Conservation (phyloP, 2,329 filamentous ascomycete species). For the Fusarium nelsonii region DNA sequence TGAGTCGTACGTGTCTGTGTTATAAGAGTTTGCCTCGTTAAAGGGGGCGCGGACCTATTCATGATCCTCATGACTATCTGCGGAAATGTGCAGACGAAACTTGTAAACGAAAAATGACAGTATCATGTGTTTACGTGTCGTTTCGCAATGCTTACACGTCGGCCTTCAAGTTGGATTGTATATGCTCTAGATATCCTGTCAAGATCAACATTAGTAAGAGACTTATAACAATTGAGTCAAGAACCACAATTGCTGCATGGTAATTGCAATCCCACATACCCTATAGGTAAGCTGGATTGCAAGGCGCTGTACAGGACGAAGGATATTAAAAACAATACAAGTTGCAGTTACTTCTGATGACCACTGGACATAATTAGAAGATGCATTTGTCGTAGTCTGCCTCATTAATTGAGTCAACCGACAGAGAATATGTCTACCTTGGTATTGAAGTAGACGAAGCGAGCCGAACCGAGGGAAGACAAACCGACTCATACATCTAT, state of each 20-base stretch:
- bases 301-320: not conserved
- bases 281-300: not conserved
- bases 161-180: not conserved
- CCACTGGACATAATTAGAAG: not conserved
- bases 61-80: too few species aligned
- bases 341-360: not conserved
- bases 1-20: too few species aligned
- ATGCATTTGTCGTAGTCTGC: not conserved
- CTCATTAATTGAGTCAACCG: not conserved
- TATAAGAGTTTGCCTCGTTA: too few species aligned
- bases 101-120: too few species aligned
- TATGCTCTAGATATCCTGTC: too few species aligned
- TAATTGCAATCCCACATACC: not conserved
- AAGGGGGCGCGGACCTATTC: too few species aligned
- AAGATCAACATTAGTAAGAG: not conserved
- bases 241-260: not conserved
- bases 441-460: conserved; percentile 1
- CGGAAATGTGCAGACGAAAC: too few species aligned
- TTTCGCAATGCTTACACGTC: not conserved
- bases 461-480: conserved; percentile 3
- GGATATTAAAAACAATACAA: too few species aligned
- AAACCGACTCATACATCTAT: not conserved
- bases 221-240: not conserved
- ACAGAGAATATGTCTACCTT: not conserved
- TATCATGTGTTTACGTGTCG: too few species aligned